Evolutionary conservation across 2,329 filamentous ascomycete species (phyloP), one percentile per base, ranked within the genome.

Genomic region (Colletotrichum filicis): DNA sequence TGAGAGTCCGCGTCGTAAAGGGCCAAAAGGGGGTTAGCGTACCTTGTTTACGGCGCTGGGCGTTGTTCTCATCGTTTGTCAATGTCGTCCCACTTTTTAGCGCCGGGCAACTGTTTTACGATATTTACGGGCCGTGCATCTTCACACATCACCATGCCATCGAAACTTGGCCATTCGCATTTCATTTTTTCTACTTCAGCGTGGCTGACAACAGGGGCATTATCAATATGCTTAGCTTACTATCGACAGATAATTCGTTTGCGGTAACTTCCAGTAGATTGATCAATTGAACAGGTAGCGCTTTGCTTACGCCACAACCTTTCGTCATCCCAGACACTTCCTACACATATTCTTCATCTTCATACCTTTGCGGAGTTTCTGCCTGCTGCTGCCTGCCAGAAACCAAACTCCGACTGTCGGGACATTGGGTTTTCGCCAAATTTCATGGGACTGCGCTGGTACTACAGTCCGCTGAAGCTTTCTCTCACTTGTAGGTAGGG

Each of bases 81-180:
- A 16, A 28, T 28, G 42, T 35, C 26, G 32, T 4, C n/a, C 16
- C 46, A 35, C 52, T 55, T 35, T 28, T 28, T 30, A 32, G 49
- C 49, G 61, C 35, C 49, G 61, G 52, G 52, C 46, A 55, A 24
- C 42, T 49, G 42, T 49, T 49, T 49, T 49, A 49, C 8, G 12
- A 53, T 26, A 19, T 64, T 35, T 64, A 64, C 49, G 61, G 28
- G 61, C 61, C 61, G 61, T 64, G 61, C 61, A 19, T 26, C 42
- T 49, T 49, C 42, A n/a, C 19, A 49, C 42, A 22, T 49, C 42
- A 49, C 19, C 42, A 49, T 49, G 42, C 19, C 42, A 49, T 22
- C 42, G 16, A 49, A 49, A n/a, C 42, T 49, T 49, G 42, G 19
- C 42, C 42, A 49, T 49, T 19, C 19, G 19, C 8, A 49, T 49